A percentile compares a stretch with the other conserved stretches of the same genome.
phyloP scores from a whole-genome alignment of 2,329 filamentous ascomycete species.

The Pseudogymnoascus pannorum region DNA sequence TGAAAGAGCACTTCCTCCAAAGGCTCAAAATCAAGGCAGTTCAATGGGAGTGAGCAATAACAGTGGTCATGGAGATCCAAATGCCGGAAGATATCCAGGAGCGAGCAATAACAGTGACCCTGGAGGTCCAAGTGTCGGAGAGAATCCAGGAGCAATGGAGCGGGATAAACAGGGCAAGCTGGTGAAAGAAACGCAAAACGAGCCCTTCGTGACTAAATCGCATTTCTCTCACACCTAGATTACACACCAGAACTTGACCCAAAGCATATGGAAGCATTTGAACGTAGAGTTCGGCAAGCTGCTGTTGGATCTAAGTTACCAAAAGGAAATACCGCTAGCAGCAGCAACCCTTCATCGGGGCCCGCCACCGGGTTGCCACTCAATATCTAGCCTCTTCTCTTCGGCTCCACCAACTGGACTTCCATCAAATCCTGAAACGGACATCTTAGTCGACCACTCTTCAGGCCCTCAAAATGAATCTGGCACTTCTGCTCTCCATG shows the following conservation, averaged over 20 bases:
- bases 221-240: slow-evolving; percentile 66
- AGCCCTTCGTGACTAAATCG: slow-evolving; percentile 66
- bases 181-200: slow-evolving; percentile 70
- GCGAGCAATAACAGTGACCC: slow-evolving; percentile 16
- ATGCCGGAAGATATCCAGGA: slow-evolving; percentile 13
- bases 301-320: slow-evolving; percentile 41
- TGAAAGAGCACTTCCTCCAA: slow-evolving; percentile 41
- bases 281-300: slow-evolving; percentile 50
- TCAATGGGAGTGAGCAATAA: slow-evolving; percentile 14
- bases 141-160: slow-evolving; percentile 19
- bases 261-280: slow-evolving; percentile 38
- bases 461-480: slow-evolving; percentile 24
- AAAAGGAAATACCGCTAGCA: slow-evolving; percentile 26
- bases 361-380: slow-evolving; percentile 42
- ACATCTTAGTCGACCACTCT: neutral
- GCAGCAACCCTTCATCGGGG: slow-evolving; percentile 26
- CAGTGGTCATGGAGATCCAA: slow-evolving; percentile 19
- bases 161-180: slow-evolving; percentile 57
- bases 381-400: slow-evolving; percentile 61
- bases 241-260: slow-evolving; percentile 54
- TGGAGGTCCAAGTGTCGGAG: slow-evolving; percentile 18
- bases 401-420: slow-evolving; percentile 58
- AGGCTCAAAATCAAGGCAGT: slow-evolving; percentile 3
- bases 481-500: slow-evolving; percentile 24
- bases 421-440: slow-evolving; percentile 54